Evolutionary conservation across 306 rosid genomes (phyloP), one percentile per base, ranked within the genome.

Genomic region (Castanea crenata): DNA sequence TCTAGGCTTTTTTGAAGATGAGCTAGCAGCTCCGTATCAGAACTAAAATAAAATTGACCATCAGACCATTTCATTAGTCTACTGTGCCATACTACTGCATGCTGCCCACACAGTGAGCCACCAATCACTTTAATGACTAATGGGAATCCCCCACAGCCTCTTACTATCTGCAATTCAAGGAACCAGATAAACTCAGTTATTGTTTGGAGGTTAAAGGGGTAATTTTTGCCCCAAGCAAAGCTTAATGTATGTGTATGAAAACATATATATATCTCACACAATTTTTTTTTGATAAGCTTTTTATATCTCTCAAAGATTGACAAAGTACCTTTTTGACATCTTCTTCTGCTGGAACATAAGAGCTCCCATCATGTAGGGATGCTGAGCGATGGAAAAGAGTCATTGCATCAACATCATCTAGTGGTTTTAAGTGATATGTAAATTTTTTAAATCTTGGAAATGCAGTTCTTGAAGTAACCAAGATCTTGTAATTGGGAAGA

Each of bases 381-480:
- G 93, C 92, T 13, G 84, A 77, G 57, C 72, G 87, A 4, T 10
- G 67, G 62, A 93, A 89, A 75, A 93, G 92, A 14, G 74, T 72
- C 67, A 61, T 58, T 46, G 93, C 88, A 75, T 90, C 86, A 55
- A 71, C 77, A 23, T 81, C 75, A 73, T 6, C 51, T 65, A 91
- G 77, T 6, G 87, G 75, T 34, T 76, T 23, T 74, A 93, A 78
- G 56, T 55, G 9, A 55, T 78, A 79, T 4, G 44, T 46, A 52
- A 74, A 46, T 61, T 80, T 64, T 61, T 80, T 64, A 61, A 81
- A 75, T 55, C 71, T 59, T 35, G 76, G 78, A 69, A 89, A 85
- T 68, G 69, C 69, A 49, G 65, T 83, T 62, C 93, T 83, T 41
- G 97, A 90, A 54, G 95, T 90, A 61, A 90, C 90, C 83, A 93